Evolutionary conservation across 2,329 filamentous ascomycete genomes (phyloP), one percentile per base, ranked within the genome.

Genomic region (Coniosporium tulheliwenetii): DNA sequence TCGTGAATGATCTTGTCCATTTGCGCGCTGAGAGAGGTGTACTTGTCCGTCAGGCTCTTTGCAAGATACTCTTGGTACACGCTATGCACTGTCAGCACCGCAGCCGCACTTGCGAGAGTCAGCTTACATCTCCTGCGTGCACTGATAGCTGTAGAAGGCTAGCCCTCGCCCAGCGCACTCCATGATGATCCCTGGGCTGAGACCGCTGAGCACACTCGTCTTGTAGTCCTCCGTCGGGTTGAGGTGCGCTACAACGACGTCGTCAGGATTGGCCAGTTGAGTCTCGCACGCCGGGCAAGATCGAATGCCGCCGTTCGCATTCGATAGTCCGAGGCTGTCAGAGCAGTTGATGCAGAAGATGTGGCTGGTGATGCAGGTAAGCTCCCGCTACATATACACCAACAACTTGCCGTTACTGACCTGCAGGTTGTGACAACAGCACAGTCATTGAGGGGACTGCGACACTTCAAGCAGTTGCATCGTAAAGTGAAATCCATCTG

Each of bases 381-480:
- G 47, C 33, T 40, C 7, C 33, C 2, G 26, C 12, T 35, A 35
- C 12, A 34, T 5, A 26, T 36, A 19, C 3, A 26, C 7, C 14
- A 32, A 30, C 31, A 48, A 39, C 4, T 35, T 13, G 16, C 30
- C 19, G 19, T 30, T 16, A 31, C 65, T 49, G 56, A 83, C 85
- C 81, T 85, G 74, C 87, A 96, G 10, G 83, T 91, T 4, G 87
- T 94, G 30, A 94, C 85, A 1, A 94, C 70, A 9, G 85, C 87
- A 46, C 72, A 70, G 34, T 82, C 76, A 30, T 65, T 69, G 30
- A 94, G 69, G 47, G 79, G 73, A 34, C 65, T 66, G 37, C 84
- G 74, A 53, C 89, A 95, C 45, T 78, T 81, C 31, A 87, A 67
- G 26, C 76, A 73, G 56, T 95, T 95, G 66, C 89, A 95, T 31